Conservation (phyloP, 257 asterid species). For the Cruciata laevipes region DNA sequence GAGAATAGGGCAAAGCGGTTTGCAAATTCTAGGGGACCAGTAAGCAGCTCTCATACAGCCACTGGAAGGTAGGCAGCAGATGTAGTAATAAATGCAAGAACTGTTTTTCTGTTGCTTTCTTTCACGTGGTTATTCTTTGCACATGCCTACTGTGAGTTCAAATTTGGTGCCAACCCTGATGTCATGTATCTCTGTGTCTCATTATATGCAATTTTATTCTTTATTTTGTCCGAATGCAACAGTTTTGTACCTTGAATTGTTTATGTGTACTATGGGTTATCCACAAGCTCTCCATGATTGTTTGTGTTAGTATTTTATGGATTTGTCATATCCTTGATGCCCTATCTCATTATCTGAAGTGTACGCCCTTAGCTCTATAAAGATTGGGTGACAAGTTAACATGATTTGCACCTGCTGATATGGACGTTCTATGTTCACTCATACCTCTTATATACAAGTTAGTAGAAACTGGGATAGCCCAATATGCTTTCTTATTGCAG, state of each 20-base stretch:
- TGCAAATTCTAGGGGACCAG: conserved; percentile 55
- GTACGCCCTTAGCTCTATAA: background rate
- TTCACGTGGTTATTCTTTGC: background rate
- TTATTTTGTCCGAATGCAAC: background rate
- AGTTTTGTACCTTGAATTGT: background rate
- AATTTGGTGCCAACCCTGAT: background rate
- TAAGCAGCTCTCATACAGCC: conserved; percentile 59
- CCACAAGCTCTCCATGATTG: background rate
- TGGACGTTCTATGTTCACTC: background rate
- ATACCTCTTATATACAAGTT: background rate
- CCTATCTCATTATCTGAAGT: background rate
- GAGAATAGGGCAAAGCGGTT: conserved; percentile 66
- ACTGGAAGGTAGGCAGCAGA: conserved; percentile 77
- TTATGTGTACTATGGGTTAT: background rate
- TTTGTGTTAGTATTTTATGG: background rate
- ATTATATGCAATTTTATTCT: background rate
- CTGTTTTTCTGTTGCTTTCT: background rate
- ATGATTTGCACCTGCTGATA: background rate
- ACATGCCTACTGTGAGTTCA: background rate
- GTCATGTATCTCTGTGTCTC: background rate
- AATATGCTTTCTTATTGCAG: background rate
- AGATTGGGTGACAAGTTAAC: background rate
- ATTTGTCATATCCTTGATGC: background rate
- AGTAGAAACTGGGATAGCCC: background rate
- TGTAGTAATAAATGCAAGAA: background rate